Conservation (phyloP, 768 basidiomycete species). For the Lactarius vividus region DNA sequence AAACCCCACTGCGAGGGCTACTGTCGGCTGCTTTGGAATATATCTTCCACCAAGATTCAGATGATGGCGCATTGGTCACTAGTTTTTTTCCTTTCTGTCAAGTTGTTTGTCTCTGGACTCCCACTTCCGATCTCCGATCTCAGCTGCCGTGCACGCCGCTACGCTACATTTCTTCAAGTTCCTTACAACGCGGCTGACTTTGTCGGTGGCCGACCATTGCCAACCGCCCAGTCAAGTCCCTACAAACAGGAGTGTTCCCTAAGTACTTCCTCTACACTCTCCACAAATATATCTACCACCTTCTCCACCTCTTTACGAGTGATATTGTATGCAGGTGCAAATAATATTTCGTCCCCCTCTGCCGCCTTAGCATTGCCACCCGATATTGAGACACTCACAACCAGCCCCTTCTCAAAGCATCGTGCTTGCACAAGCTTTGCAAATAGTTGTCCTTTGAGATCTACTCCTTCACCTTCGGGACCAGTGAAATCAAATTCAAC, state of each 20-base stretch:
- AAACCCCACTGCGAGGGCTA: too few species aligned
- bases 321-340: slow-evolving; percentile 81
- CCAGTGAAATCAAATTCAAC: slow-evolving; percentile 74
- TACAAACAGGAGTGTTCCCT: slow-evolving; percentile 12
- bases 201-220: too few species aligned
- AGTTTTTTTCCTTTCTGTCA: too few species aligned
- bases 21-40: too few species aligned
- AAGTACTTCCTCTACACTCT: slow-evolving; percentile 64
- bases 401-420: slow-evolving; percentile 61
- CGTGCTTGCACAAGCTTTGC: slow-evolving; percentile 69
- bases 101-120: too few species aligned
- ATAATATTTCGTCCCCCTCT: slow-evolving; percentile 67
- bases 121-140: too few species aligned
- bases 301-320: slow-evolving; percentile 64
- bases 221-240: neutral
- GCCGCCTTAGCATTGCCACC: slow-evolving; percentile 67
- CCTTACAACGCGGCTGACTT: neutral
- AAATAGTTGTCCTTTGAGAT: slow-evolving; percentile 55
- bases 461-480: slow-evolving; percentile 40
- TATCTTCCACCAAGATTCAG: too few species aligned
- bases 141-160: too few species aligned
- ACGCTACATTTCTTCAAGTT: too few species aligned
- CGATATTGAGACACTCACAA: slow-evolving; percentile 72
- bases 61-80: too few species aligned
- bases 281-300: slow-evolving; percentile 66